Evolutionary conservation across 108 stramenopile genomes (phyloP), one percentile per base, ranked within the genome.

Genomic region (Fragilaria radians): DNA sequence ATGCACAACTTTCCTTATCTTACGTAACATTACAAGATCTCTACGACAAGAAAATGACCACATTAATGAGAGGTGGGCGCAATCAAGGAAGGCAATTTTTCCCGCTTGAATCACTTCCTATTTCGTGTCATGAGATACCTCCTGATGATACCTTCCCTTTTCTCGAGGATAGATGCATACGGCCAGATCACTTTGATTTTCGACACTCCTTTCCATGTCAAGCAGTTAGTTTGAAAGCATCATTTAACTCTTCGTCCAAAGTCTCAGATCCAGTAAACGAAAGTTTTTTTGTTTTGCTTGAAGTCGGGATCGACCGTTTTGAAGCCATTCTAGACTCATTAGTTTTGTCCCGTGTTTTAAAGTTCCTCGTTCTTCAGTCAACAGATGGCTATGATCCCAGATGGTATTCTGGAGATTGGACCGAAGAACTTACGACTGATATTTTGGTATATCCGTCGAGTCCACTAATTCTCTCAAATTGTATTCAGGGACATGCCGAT

Each of bases 361-460:
- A 29, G 26, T 78, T 73, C 45, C 18, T 62, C 25, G 29, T 78
- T 52, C 57, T 72, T 46, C 70, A 60, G 48, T 58, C 36, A 7
- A 69, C 66, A 33, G 61, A 62, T 31, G 75, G 62, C 25, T 79
- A 72, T 70, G 82, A 89, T 62, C 45, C 66, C 17, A 54, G 88
- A 45, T 82, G 80, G 79, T 63, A 80, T 7, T 69, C 81, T 21
- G 85, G 88, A 36, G 81, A 89, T 53, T 89, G 85, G 83, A 61
- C 57, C 7, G 71, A 70, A n/a, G 42, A 61, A 1, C 54, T 84
- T 9, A 48, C 70, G 22, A 34, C 58, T 11, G 73, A 82, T 30
- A 84, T 86, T 73, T 46, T 84, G 47, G 53, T 61, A 46, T 22
- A 66, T 47, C 65, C 74, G 36, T 54, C 49, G 22, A 33, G n/a